A percentile compares a stretch with the other conserved stretches of the same genome.
Conservation (phyloP, 2,329 filamentous ascomycete species). For the Thermoascus crustaceus region DNA sequence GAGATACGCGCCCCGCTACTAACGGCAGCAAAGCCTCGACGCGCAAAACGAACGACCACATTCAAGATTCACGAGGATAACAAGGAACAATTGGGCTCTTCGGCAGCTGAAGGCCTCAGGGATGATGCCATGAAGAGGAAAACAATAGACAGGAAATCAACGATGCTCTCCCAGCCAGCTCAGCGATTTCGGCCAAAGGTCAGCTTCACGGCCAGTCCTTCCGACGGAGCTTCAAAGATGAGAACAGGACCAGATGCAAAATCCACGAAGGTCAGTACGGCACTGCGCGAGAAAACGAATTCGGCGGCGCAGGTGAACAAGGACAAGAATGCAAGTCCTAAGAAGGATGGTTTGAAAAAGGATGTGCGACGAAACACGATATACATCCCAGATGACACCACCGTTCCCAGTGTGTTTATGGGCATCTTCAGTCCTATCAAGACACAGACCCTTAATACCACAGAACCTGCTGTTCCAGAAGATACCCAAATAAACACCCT, state of each 20-base stretch:
- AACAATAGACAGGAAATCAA: slow-evolving; percentile 17
- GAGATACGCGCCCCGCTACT: slow-evolving; percentile 26
- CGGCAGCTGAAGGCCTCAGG: slow-evolving; percentile 5
- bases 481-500: slow-evolving; percentile 22
- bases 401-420: slow-evolving; percentile 37
- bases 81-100: slow-evolving; percentile 8
- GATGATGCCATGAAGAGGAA: slow-evolving; percentile 13
- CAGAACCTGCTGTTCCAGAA: slow-evolving; percentile 6
- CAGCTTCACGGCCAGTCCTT: slow-evolving; percentile 17
- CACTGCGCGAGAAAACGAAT: slow-evolving; percentile 5
- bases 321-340: slow-evolving; percentile 7
- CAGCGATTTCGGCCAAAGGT: slow-evolving; percentile 31
- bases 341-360: slow-evolving; percentile 19
- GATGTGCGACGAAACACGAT: slow-evolving; percentile 30
- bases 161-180: slow-evolving; percentile 32
- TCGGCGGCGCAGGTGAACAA: slow-evolving; percentile 11
- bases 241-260: slow-evolving; percentile 6
- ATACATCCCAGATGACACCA: slow-evolving; percentile 37
- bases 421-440: slow-evolving; percentile 36
- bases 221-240: slow-evolving; percentile 10
- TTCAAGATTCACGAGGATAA: slow-evolving; percentile 35
- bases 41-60: slow-evolving; percentile 17
- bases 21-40: slow-evolving; percentile 21
- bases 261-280: background rate
- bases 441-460: slow-evolving; percentile 8